phyloP scores from a whole-genome alignment of 1,284 basidiomycete species.

The Trichosporon coremiiforme region DNA sequence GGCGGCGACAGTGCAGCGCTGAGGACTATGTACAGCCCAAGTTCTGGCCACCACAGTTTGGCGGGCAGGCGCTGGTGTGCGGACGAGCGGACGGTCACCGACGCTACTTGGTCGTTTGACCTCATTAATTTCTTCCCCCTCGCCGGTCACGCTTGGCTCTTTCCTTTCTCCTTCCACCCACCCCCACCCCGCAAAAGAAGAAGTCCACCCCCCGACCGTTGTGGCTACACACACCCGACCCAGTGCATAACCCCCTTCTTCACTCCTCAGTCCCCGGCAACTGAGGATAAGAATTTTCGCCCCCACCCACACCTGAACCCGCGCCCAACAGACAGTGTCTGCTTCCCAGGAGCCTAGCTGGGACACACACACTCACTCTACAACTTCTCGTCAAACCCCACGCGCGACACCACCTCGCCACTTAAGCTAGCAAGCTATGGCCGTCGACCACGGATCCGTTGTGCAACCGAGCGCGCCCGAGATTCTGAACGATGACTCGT shows the following conservation, averaged over 20 bases:
- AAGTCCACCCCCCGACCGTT: slow-evolving; percentile 8
- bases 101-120: background rate
- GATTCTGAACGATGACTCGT: slow-evolving; percentile 33
- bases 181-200: background rate
- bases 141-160: background rate
- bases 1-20: background rate
- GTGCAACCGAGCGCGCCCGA: slow-evolving; percentile 14
- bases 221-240: slow-evolving; percentile 18
- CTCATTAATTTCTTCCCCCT: slow-evolving; percentile 12
- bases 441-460: slow-evolving; percentile 13
- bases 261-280: slow-evolving; percentile 18
- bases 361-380: no score
- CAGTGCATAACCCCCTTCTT: background rate
- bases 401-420: background rate
- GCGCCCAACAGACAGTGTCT: no score
- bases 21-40: no score
- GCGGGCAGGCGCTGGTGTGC: background rate
- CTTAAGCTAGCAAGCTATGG: background rate
- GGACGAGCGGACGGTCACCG: background rate
- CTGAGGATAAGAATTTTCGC: slow-evolving; percentile 17
- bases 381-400: background rate
- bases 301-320: background rate
- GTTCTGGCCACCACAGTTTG: background rate
- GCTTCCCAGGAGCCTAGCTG: background rate
- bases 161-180: background rate